Evolutionary conservation across 148 eudicot genomes (phyloP).

Genomic region (Camellia sinensis): DNA sequence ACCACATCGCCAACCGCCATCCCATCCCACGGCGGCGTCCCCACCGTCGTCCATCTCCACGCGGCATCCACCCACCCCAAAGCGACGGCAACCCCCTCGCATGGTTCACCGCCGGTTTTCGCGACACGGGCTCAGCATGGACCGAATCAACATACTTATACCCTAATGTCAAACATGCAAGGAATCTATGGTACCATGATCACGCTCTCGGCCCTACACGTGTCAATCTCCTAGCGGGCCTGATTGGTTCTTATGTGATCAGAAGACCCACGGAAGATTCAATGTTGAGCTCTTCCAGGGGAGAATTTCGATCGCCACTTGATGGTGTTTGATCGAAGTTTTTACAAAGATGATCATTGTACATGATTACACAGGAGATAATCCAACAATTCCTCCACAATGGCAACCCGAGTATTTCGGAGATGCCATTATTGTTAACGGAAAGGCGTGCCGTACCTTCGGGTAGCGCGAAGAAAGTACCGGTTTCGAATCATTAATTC

Average conservation of each 20-base stretch:
- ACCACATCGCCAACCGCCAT: slow-evolving; percentile 16
- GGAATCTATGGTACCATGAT: slow-evolving; percentile 24
- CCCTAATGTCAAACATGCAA: slow-evolving; percentile 6
- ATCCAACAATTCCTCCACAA: slow-evolving; percentile 22
- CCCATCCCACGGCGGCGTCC: slow-evolving; percentile 17
- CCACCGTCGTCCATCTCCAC: slow-evolving; percentile 23
- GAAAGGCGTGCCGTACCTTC: slow-evolving; percentile 23
- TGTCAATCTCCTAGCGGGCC: slow-evolving; percentile 22
- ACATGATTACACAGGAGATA: slow-evolving; percentile 18
- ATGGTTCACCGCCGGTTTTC: slow-evolving; percentile 17
- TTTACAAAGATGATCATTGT: slow-evolving; percentile 12
- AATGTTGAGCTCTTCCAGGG: slow-evolving; percentile 7
- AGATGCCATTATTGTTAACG: slow-evolving; percentile 21
- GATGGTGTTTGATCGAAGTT: slow-evolving; percentile 21
- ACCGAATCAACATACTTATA: neutral
- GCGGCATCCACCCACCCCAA: slow-evolving; percentile 17
- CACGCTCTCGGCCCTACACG: slow-evolving; percentile 22
- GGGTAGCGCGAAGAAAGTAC: slow-evolving; percentile 7
- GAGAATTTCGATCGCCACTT: slow-evolving; percentile 17
- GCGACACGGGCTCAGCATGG: slow-evolving; percentile 9
- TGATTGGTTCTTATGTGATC: slow-evolving; percentile 16
- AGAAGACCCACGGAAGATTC: neutral
- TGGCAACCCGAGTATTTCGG: slow-evolving; percentile 29
- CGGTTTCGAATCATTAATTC: slow-evolving; percentile 26
- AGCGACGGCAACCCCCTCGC: slow-evolving; percentile 11